Evolutionary conservation across 495 filamentous ascomycete species (phyloP), one percentile per base, ranked within the genome.

Genomic region (Hypomontagnella submonticulosa): DNA sequence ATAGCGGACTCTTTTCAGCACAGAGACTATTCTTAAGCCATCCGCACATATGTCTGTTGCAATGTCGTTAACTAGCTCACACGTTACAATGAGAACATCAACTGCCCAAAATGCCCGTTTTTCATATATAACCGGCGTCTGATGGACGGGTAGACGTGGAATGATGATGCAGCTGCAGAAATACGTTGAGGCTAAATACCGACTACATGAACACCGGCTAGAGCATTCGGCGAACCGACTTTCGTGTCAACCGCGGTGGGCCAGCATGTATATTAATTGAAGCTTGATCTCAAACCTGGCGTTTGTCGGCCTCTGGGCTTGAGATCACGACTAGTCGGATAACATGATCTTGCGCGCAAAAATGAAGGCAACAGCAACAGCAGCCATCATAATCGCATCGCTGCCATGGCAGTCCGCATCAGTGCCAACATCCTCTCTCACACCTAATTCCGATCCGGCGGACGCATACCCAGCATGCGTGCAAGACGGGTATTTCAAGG

Each of bases 151-250:
- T 19, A 43, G 40, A 19, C 15, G 16, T 15, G 49, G 49, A 52
- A 33, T 5, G 33, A 33, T 5, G 33, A 13, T 9, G 10, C n/a
- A 38, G 34, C 19, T 23, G 8, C 15, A 16, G 32, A 40, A 2
- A 20, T 15, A 52, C 12, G 33, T 40, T 52, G 46, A 52, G 49
- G 49, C 49, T 52, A 52, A 52, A 52, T 52, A 18, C 16, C 16
- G 37, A n/a, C 49, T 37, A 38, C 20, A 52, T 32, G 33, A 38
- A 27, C 11, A 13, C 15, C 38, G 49, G 7, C 36, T 32, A 52
- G 2, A 27, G 4, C 15, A 34, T 32, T n/a, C 20, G 9, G 32
- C 27, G 46, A 16, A 40, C 10, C 23, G 9, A 40, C 2, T 2
- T 40, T 15, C 36, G 36, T 12, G 13, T 15, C 36, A 8, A 40